Base-by-base conservation (phyloP, 2,329 filamentous ascomycete species). In the Coniella lustricola region DNA sequence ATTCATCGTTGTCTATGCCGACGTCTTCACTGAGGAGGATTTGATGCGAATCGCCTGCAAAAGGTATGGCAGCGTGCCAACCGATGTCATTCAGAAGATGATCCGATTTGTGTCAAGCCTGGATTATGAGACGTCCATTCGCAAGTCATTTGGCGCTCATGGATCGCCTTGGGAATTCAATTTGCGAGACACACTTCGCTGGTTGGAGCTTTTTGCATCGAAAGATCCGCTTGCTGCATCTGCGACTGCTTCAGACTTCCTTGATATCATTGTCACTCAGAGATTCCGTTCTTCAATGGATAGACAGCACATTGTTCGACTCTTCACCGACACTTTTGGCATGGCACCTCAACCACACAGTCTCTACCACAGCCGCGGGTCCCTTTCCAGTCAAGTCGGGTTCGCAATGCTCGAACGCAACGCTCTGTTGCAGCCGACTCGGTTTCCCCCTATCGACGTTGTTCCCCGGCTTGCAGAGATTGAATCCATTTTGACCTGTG, bases 1-100 rank as follows among this genome's bases (percentile, higher is more conserved):
- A 39, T 98, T 98, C 64, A 93, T 94, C 33, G 91, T 98, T 16
- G 94, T 98, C 0, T 97, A 97, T 67, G 90, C 93, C 50, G 93
- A 98, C 61, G 79, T 90, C 4, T 93, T 98, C 63, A 85, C 78
- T 14, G 75, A 85, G 21, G 77, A 87, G 29, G 93, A 98, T 69
- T 68, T 98, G 51, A 76, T 84, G 51, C 71, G 85, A 40, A 97
- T 98, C 54, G 94, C 90, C 40, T 73, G 76, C 21, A 85, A 85
- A 56, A 81, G 87, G 52, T 96, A 88, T 60, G 83, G 88, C 0
- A 63, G 68, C 1, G 75, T 90, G 18, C 65, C 78, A 1, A 57
- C 68, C 0, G 68, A 77, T 1, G 77, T 81, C 25, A 78, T 90
- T 17, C 70, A 74, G 21, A 79, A 75, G 35, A 71, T 95, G 44